phyloP scores from a whole-genome alignment of 768 basidiomycete species.

The Hebeloma cylindrosporum region DNA sequence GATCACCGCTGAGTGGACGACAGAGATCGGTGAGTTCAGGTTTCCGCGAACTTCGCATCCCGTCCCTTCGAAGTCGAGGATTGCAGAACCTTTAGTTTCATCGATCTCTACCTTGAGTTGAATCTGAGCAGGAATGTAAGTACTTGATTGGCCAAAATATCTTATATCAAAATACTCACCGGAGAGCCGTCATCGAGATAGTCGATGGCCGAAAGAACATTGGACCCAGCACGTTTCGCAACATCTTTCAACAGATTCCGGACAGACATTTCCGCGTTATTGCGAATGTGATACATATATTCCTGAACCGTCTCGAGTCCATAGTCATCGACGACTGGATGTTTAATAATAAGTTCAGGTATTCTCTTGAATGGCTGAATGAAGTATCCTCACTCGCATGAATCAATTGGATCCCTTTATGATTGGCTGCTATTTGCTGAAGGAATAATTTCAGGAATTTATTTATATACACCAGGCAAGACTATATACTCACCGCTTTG shows the following conservation, averaged over 20 bases:
- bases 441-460: conserved; percentile 2
- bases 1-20: conserved; percentile 85
- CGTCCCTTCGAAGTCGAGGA: conserved; percentile 84
- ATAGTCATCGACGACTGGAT: conserved; percentile 81
- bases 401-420: conserved; percentile 87
- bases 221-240: conserved; percentile 64
- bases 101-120: conserved; percentile 77
- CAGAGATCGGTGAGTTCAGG: conserved; percentile 81
- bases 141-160: conserved; percentile 1
- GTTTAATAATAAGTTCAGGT: conserved; percentile 12
- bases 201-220: conserved; percentile 69
- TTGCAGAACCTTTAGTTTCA: conserved; percentile 68
- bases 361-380: conserved; percentile 3
- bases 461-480: conserved; percentile 1
- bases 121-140: conserved; percentile 46
- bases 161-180: conserved; percentile 38
- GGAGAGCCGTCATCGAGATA: conserved; percentile 89
- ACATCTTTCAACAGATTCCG: conserved; percentile 78
- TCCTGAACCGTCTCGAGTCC: conserved; percentile 83
- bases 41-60: conserved; percentile 84
- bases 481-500: conserved; percentile 63
- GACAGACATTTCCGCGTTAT: conserved; percentile 87
- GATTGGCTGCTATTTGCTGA: conserved; percentile 92
- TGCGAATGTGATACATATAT: conserved; percentile 90
- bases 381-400: conserved; percentile 58